These are phyloP conservation scores for Emericellopsis atlantica DNA, from an alignment of 2,329 filamentous ascomycete species.

Conservation along the genomic window DNA sequence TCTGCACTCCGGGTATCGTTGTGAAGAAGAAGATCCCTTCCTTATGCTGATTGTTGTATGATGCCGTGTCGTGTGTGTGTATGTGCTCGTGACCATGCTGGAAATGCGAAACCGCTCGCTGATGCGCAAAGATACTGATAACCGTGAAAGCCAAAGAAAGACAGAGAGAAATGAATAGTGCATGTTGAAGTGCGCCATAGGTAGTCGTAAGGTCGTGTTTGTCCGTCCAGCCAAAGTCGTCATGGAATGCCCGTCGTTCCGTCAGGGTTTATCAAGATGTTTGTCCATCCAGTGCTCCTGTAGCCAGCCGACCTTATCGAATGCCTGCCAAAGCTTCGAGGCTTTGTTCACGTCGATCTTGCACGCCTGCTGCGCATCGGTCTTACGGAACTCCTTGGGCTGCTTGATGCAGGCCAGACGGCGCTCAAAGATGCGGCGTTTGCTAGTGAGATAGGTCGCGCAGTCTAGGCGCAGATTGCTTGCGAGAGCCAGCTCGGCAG, in stretches of 20 bases:
- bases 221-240: not conserved
- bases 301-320: constrained; percentile 79
- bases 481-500: constrained; percentile 65
- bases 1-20: constrained; percentile 28
- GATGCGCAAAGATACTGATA: constrained; percentile 6
- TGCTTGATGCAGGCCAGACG: constrained; percentile 55
- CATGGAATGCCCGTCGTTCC: too few relatives aligned
- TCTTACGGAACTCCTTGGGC: constrained; percentile 84
- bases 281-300: constrained; percentile 33
- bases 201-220: constrained; percentile 5
- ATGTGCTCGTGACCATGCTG: constrained; percentile 16
- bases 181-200: constrained; percentile 3
- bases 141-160: not conserved
- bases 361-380: constrained; percentile 89
- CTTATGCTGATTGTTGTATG: constrained; percentile 20
- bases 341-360: constrained; percentile 98
- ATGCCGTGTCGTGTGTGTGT: constrained; percentile 6
- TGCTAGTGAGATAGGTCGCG: constrained; percentile 82
- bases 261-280: constrained; percentile 11
- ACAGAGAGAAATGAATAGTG: not conserved
- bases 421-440: constrained; percentile 78
- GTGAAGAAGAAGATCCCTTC: constrained; percentile 10
- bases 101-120: constrained; percentile 5
- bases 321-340: constrained; percentile 82
- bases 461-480: constrained; percentile 72